phyloP scores from a whole-genome alignment of 768 basidiomycete species.

The Candolleomyces efflorescens region DNA sequence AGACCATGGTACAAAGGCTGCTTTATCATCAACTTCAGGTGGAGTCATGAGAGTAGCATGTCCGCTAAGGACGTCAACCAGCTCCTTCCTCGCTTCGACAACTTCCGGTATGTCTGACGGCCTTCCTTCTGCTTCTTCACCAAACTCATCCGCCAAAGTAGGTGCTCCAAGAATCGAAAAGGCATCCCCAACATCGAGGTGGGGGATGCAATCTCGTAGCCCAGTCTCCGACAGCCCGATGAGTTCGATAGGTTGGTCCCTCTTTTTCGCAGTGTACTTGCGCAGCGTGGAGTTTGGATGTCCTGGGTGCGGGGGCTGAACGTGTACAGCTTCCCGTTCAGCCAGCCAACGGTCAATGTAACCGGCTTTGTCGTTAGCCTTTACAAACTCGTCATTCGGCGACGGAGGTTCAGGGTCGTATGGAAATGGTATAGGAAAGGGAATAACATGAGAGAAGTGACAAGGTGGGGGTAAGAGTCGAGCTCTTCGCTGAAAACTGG shows the following conservation, averaged over 20 bases:
- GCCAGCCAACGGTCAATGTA: conserved; percentile 78
- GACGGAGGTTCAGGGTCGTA: conserved; percentile 61
- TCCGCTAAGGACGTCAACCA: conserved; percentile 81
- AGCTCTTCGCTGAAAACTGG: conserved; percentile 68
- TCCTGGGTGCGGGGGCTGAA: conserved; percentile 13
- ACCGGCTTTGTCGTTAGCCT: conserved; percentile 46
- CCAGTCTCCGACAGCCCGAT: conserved; percentile 70
- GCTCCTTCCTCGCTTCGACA: conserved; percentile 54
- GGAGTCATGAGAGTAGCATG: conserved; percentile 63
- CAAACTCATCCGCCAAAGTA: conserved; percentile 39
- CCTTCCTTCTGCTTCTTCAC: conserved; percentile 27
- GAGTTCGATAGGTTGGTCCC: conserved; percentile 54
- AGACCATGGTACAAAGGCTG: conserved; percentile 74
- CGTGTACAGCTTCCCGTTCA: conserved; percentile 54
- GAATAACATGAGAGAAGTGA: conserved; percentile 81
- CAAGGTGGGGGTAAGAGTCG: conserved; percentile 51
- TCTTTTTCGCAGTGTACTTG: conserved; percentile 45
- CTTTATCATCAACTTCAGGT: conserved; percentile 11
- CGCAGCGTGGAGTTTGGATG: conserved; percentile 32
- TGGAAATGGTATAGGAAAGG: conserved; percentile 81
- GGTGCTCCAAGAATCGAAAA: conserved; percentile 63
- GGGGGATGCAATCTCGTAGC: conserved; percentile 73
- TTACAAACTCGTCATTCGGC: conserved; percentile 33
- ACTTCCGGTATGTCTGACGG: conserved; percentile 30
- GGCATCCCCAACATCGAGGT: conserved; percentile 84